Percentiles rank a stretch among this genome's conserved stretches.
Evolutionary conservation across 257 asterid genomes (phyloP).

Genomic region (Fraxinus cuspidata): DNA sequence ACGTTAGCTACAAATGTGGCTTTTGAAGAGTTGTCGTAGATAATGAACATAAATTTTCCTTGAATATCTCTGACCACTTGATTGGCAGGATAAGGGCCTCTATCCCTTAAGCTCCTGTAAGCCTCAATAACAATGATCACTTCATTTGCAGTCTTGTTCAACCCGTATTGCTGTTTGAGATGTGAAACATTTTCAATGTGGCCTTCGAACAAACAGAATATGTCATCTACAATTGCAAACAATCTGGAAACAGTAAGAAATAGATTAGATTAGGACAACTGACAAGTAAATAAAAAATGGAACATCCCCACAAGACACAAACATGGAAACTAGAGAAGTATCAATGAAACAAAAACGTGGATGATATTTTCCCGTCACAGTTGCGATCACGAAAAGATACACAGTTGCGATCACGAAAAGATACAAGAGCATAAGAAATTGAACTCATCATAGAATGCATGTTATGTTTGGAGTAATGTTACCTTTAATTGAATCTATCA

Average conservation of each 20-base stretch:
- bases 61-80: slow-evolving; percentile 86
- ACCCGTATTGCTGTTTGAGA: slow-evolving; percentile 91
- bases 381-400: too few species aligned
- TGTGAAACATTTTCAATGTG: slow-evolving; percentile 79
- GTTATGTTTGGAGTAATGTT: too few species aligned
- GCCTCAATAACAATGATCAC: slow-evolving; percentile 86
- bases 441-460: too few species aligned
- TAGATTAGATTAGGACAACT: not conserved
- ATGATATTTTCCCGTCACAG: too few species aligned
- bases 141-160: slow-evolving; percentile 85
- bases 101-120: slow-evolving; percentile 86
- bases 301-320: too few species aligned
- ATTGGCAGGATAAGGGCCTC: slow-evolving; percentile 95
- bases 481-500: too few species aligned
- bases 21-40: slow-evolving; percentile 49
- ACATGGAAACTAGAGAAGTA: too few species aligned
- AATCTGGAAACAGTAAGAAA: slow-evolving; percentile 39
- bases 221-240: slow-evolving; percentile 80
- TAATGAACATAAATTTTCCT: slow-evolving; percentile 77
- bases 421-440: too few species aligned
- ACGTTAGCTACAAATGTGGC: slow-evolving; percentile 54
- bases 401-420: too few species aligned
- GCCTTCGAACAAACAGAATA: slow-evolving; percentile 94
- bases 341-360: too few species aligned
- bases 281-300: too few species aligned